phyloP scores from a whole-genome alignment of 805 yeast species.

The Ogataea henricii region DNA sequence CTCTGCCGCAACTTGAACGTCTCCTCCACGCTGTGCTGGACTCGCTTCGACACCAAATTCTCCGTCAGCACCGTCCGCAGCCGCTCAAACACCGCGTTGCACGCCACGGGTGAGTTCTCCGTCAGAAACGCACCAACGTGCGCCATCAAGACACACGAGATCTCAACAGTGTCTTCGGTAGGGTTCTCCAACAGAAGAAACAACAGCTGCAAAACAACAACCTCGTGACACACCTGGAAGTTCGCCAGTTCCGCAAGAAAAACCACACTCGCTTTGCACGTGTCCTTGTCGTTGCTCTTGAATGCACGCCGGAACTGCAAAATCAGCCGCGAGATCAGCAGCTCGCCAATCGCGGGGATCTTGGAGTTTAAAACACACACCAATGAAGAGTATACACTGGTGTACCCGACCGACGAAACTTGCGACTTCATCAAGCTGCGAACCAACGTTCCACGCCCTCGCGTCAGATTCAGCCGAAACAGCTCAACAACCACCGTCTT shows the following conservation, averaged over 20 bases:
- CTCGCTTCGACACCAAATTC: conserved; percentile 43
- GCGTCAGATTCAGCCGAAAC: conserved; percentile 55
- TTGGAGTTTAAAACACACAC: conserved; percentile 63
- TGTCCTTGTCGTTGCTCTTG: conserved; percentile 45
- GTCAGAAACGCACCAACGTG: conserved; percentile 54
- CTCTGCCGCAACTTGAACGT: conserved; percentile 52
- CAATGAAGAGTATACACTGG: conserved; percentile 58
- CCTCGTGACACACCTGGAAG: conserved; percentile 59
- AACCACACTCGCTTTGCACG: conserved; percentile 44
- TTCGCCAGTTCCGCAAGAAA: conserved; percentile 67
- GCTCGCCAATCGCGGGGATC: conserved; percentile 67
- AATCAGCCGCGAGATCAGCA: conserved; percentile 54
- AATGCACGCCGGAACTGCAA: conserved; percentile 59
- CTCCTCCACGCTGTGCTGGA: conserved; percentile 49
- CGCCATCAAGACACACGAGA: conserved; percentile 52
- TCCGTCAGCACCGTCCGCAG: conserved; percentile 63
- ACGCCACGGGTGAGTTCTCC: conserved; percentile 37
- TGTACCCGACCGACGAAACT: conserved; percentile 36
- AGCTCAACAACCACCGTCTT: conserved; percentile 49
- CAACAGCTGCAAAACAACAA: conserved; percentile 53
- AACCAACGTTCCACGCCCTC: conserved; percentile 66
- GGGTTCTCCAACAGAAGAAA: conserved; percentile 45
- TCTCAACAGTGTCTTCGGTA: conserved; percentile 57
- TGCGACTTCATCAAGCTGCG: conserved; percentile 58
- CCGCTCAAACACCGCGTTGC: conserved; percentile 52